Evolutionary conservation across 2,329 filamentous ascomycete genomes (phyloP).

Genomic region (Sclerotinia nivalis): DNA sequence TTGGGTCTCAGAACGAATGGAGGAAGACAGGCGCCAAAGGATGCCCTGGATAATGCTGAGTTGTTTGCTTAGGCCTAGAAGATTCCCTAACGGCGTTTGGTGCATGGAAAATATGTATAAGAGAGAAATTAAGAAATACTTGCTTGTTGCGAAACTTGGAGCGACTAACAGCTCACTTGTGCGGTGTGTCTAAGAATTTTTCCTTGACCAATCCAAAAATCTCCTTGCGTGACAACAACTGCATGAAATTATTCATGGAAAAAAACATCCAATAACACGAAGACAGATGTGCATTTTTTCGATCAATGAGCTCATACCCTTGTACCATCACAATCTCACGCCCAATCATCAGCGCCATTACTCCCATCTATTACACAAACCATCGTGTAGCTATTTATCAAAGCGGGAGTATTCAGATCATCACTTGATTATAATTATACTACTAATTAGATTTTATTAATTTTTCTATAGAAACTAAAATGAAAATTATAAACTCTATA

Average conservation of each 20-base stretch:
- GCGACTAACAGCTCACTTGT: neutral
- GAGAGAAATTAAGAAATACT: neutral
- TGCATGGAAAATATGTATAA: constrained; percentile 21
- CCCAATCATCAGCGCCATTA: neutral
- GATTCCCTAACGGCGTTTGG: constrained; percentile 24
- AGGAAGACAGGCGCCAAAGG: constrained; percentile 60
- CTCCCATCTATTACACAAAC: neutral
- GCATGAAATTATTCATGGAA: neutral
- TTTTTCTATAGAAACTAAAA: neutral
- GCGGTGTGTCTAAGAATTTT: neutral
- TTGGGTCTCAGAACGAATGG: constrained; percentile 72
- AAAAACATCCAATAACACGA: neutral
- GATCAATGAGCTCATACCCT: neutral
- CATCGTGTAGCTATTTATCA: neutral
- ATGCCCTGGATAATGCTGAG: constrained; percentile 73
- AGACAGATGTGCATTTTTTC: neutral
- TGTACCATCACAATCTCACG: neutral
- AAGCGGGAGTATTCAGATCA: neutral
- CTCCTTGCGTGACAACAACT: neutral
- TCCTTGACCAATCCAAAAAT: neutral
- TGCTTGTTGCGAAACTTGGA: neutral
- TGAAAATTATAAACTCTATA: neutral
- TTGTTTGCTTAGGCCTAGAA: constrained; percentile 63
- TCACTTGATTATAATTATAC: neutral
- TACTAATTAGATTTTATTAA: neutral